Percentiles rank a stretch among this genome's conserved stretches.
These are phyloP conservation scores for Pseudogymnoascus sp. DNA, from an alignment of 2,329 filamentous ascomycete species.

Conservation along the genomic window DNA sequence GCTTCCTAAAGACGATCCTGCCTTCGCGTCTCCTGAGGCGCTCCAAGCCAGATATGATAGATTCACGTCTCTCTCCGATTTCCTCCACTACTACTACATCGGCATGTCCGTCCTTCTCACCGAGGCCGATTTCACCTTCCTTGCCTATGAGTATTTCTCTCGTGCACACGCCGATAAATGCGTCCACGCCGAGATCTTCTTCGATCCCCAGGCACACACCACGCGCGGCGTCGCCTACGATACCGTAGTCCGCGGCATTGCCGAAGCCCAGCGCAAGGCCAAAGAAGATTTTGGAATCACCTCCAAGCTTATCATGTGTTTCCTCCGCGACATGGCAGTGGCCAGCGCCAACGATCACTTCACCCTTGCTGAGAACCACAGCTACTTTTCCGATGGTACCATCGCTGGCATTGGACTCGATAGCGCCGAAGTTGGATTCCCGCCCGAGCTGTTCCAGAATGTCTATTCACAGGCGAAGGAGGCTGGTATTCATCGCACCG, in stretches of 20 bases:
- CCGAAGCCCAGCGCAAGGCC: slow-evolving; percentile 50
- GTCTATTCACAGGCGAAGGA: slow-evolving; percentile 48
- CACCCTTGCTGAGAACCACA: slow-evolving; percentile 32
- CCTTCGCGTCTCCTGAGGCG: slow-evolving; percentile 52
- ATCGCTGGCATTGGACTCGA: slow-evolving; percentile 60
- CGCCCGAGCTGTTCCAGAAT: slow-evolving; percentile 51
- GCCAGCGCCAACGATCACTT: slow-evolving; percentile 44
- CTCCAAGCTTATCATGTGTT: slow-evolving; percentile 61
- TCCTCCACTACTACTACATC: slow-evolving; percentile 70
- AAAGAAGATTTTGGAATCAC: slow-evolving; percentile 55
- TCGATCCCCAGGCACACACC: slow-evolving; percentile 71
- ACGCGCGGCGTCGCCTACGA: slow-evolving; percentile 53
- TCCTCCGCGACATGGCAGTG: slow-evolving; percentile 61
- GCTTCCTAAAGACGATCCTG: slow-evolving; percentile 47
- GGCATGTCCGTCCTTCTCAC: slow-evolving; percentile 62
- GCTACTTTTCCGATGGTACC: slow-evolving; percentile 42
- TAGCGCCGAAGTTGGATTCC: slow-evolving; percentile 51
- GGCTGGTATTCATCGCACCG: slow-evolving; percentile 53
- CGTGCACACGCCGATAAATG: slow-evolving; percentile 57
- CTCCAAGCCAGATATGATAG: slow-evolving; percentile 55
- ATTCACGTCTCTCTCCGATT: slow-evolving; percentile 68
- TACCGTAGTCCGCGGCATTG: slow-evolving; percentile 57
- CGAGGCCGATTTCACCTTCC: slow-evolving; percentile 59
- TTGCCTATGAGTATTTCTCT: slow-evolving; percentile 64
- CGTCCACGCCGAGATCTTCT: slow-evolving; percentile 69